phyloP scores from a whole-genome alignment of 306 rosid genomes.

The Medicago arabica region DNA sequence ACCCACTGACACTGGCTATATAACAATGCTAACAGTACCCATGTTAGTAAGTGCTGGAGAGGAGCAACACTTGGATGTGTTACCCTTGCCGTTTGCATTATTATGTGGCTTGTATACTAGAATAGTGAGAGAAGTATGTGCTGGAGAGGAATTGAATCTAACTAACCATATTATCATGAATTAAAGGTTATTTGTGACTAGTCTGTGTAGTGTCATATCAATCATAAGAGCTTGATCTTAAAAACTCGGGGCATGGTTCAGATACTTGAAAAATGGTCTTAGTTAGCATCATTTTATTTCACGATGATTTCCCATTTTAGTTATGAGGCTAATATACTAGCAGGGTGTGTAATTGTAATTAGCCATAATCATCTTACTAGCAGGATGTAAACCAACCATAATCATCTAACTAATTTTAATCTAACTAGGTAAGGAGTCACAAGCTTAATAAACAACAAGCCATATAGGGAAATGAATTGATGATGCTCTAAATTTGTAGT shows the following conservation, averaged over 20 bases:
- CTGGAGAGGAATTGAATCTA: background rate
- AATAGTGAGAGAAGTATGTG: background rate
- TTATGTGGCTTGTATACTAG: too few species aligned
- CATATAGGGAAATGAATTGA: background rate
- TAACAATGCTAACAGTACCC: too few species aligned
- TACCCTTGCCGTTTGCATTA: too few species aligned
- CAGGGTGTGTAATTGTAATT: background rate
- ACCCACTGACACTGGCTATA: too few species aligned
- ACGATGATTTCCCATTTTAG: too few species aligned
- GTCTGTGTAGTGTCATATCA: too few species aligned
- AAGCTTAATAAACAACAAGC: background rate
- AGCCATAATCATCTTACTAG: background rate
- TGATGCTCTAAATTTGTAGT: slow-evolving; percentile 3
- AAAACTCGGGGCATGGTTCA: too few species aligned
- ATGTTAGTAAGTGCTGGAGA: too few species aligned
- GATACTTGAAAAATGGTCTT: too few species aligned
- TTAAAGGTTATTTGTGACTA: background rate
- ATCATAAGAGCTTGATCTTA: too few species aligned
- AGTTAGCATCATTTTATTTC: too few species aligned
- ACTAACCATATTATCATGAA: background rate
- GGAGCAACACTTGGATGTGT: too few species aligned
- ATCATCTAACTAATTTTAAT: background rate
- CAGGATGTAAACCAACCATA: background rate
- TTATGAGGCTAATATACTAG: background rate
- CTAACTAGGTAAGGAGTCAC: background rate